These are phyloP conservation scores for Linum tenue DNA, from an alignment of 345 rosid species.

Conservation along the genomic window DNA sequence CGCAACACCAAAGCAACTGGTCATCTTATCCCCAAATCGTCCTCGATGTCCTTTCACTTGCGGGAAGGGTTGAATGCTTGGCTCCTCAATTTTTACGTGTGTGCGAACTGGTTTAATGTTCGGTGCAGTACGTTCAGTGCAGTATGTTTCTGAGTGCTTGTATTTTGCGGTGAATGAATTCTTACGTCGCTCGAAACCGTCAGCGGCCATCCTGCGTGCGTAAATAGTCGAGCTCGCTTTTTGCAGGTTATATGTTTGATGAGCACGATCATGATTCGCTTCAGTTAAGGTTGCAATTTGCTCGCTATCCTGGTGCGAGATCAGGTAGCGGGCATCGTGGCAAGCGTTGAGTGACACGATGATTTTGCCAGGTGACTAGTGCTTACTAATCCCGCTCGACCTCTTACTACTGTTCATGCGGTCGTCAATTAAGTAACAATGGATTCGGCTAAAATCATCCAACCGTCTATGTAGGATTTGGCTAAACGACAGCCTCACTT, in stretches of 20 bases:
- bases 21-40: too few relatives aligned
- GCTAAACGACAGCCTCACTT: conserved; percentile 18
- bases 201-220: conserved; percentile 26
- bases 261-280: conserved; percentile 58
- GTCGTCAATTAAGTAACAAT: conserved; percentile 20
- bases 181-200: conserved; percentile 15
- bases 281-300: conserved; percentile 60
- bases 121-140: too few relatives aligned
- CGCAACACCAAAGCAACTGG: too few relatives aligned
- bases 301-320: conserved; percentile 73
- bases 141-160: too few relatives aligned
- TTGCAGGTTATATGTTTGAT: conserved; percentile 68
- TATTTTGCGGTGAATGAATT: too few relatives aligned
- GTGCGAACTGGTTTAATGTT: too few relatives aligned
- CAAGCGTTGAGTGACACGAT: conserved; percentile 36
- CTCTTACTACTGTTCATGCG: conserved; percentile 19
- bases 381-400: conserved; percentile 22
- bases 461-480: conserved; percentile 41
- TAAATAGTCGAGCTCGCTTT: conserved; percentile 45
- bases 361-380: conserved; percentile 33
- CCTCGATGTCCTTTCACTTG: too few relatives aligned
- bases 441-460: conserved; percentile 29
- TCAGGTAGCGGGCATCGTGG: conserved; percentile 67
- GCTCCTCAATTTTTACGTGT: too few relatives aligned
- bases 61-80: too few relatives aligned